A percentile compares a stretch with the other conserved stretches of the same genome.
Conservation (phyloP, 108 stramenopile species). For the Nitzschia inconspicua region DNA sequence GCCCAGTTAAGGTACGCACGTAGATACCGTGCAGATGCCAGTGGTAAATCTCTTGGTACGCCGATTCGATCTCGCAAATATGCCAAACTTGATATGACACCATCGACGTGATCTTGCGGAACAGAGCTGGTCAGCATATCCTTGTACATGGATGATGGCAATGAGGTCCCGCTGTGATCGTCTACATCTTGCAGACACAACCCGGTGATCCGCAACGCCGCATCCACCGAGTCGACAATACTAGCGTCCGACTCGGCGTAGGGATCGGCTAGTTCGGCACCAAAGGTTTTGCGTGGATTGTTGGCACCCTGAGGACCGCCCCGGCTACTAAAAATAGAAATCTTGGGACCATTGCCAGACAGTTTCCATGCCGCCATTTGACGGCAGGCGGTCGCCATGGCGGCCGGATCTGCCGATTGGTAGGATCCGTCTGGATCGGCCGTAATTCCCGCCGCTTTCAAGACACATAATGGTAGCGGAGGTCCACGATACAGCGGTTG, state of each 20-base stretch:
- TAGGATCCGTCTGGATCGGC: slow-evolving; percentile 64
- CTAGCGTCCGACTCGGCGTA: slow-evolving; percentile 61
- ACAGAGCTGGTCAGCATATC: slow-evolving; percentile 26
- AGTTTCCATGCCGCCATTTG: slow-evolving; percentile 83
- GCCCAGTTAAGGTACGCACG: slow-evolving; percentile 82
- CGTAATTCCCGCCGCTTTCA: slow-evolving; percentile 53
- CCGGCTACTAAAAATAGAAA: slow-evolving; percentile 67
- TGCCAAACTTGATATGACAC: slow-evolving; percentile 54
- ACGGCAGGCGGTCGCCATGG: slow-evolving; percentile 61
- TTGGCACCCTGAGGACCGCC: slow-evolving; percentile 70
- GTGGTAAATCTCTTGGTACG: slow-evolving; percentile 75
- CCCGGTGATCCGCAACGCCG: slow-evolving; percentile 57
- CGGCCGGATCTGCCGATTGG: slow-evolving; percentile 41
- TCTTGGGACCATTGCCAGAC: slow-evolving; percentile 39
- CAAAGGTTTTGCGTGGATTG: slow-evolving; percentile 80
- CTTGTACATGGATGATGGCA: neutral
- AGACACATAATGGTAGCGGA: slow-evolving; percentile 66
- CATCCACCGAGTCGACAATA: slow-evolving; percentile 50
- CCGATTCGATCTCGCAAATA: slow-evolving; percentile 82
- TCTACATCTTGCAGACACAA: slow-evolving; percentile 19
- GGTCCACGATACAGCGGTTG: slow-evolving; percentile 77
- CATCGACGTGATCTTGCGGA: slow-evolving; percentile 37
- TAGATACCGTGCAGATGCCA: slow-evolving; percentile 71
- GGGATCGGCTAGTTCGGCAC: slow-evolving; percentile 79
- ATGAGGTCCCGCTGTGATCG: slow-evolving; percentile 1